Conservation (phyloP, 1,284 basidiomycete genomes). For the Apiotrichum gracile region DNA sequence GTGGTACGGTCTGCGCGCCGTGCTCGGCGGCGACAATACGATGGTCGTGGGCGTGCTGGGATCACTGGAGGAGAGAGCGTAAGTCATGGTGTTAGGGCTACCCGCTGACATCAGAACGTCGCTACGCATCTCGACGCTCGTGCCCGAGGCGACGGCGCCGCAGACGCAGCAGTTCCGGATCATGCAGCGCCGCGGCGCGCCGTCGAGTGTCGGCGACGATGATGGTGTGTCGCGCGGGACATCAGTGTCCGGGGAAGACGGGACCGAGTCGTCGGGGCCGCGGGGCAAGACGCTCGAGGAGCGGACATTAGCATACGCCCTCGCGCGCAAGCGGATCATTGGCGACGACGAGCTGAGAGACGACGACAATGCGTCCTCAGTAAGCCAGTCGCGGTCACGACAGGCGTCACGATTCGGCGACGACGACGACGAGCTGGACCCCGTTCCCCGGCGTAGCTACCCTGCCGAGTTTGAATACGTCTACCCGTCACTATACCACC, state of each 20-base stretch:
- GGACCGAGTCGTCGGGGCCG: slow-evolving; percentile 11
- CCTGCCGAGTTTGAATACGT: slow-evolving; percentile 24
- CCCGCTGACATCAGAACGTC: slow-evolving; percentile 10
- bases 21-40: slow-evolving; percentile 13
- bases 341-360: slow-evolving; percentile 19
- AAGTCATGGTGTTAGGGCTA: neutral
- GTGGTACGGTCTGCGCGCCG: slow-evolving; percentile 42
- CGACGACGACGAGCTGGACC: slow-evolving; percentile 36
- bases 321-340: slow-evolving; percentile 36
- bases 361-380: slow-evolving; percentile 12
- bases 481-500: slow-evolving; percentile 35
- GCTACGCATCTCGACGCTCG: slow-evolving; percentile 14
- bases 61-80: slow-evolving; percentile 29
- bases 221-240: slow-evolving; percentile 14
- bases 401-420: slow-evolving; percentile 14
- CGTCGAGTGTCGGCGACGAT: slow-evolving; percentile 9
- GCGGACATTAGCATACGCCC: slow-evolving; percentile 35
- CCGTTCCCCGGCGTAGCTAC: slow-evolving; percentile 27
- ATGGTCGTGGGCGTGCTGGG: slow-evolving; percentile 36
- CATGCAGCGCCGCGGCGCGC: slow-evolving; percentile 35
- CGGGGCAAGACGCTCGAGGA: slow-evolving; percentile 38
- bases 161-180: slow-evolving; percentile 34
- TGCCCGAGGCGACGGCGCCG: slow-evolving; percentile 13
- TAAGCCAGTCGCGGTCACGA: slow-evolving; percentile 11
- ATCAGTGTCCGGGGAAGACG: slow-evolving; percentile 14